Evolutionary conservation across 139 green algal species (phyloP).

Genomic region (Coelastrella sp.): DNA sequence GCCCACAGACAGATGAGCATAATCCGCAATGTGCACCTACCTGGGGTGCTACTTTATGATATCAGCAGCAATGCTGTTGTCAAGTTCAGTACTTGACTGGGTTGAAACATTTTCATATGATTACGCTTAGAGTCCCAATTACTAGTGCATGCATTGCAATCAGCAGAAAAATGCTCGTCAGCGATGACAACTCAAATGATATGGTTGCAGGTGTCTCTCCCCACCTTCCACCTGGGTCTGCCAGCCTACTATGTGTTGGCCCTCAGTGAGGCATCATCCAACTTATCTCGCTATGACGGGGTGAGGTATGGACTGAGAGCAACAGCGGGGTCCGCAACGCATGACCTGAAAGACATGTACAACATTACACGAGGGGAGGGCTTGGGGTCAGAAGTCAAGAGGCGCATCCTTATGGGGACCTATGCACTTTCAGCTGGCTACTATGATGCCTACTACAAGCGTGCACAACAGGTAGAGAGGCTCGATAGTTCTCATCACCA

Average conservation of each 20-base stretch:
- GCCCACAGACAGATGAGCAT: too few species aligned
- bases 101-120: too few species aligned
- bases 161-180: too few species aligned
- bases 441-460: constrained; percentile 98
- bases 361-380: constrained; percentile 66
- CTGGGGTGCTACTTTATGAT: neutral
- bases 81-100: too few species aligned
- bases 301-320: constrained; percentile 85
- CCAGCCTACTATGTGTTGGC: constrained; percentile 98
- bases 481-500: too few species aligned
- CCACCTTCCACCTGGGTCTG: constrained; percentile 81
- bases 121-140: too few species aligned
- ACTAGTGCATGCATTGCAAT: too few species aligned
- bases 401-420: constrained; percentile 98
- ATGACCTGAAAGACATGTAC: constrained; percentile 76
- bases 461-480: constrained; percentile 91
- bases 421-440: constrained; percentile 97
- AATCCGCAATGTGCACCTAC: neutral
- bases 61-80: too few species aligned
- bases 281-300: constrained; percentile 97
- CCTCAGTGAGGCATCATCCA: constrained; percentile 92
- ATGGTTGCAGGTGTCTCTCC: constrained; percentile 80
- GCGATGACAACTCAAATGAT: too few species aligned
- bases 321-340: neutral
- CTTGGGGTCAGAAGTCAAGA: constrained; percentile 91